Evolutionary conservation across 1,284 basidiomycete genomes (phyloP).

Genomic region (Sporisorium sorghi): DNA sequence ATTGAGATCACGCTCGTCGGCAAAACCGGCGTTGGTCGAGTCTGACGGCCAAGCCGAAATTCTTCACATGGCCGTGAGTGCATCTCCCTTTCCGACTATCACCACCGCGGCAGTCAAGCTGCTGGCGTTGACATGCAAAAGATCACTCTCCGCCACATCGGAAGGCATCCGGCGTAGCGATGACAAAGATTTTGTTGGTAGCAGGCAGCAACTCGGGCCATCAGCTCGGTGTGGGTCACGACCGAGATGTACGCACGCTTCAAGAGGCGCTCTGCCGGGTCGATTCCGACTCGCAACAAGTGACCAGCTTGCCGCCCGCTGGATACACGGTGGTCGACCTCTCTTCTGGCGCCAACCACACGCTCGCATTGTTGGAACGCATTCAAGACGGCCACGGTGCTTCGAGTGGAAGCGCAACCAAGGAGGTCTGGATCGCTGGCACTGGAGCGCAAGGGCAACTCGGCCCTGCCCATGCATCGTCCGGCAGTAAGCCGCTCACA

Average conservation of each 20-base stretch:
- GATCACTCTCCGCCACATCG: background rate
- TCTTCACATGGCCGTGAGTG: background rate
- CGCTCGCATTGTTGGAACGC: constrained; percentile 28
- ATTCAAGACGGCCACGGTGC: background rate
- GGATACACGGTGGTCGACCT: constrained; percentile 14
- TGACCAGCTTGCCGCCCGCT: constrained; percentile 21
- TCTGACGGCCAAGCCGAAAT: constrained; percentile 12
- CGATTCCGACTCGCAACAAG: background rate
- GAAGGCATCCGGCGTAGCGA: constrained; percentile 3
- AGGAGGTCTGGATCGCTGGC: constrained; percentile 32
- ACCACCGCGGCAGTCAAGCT: constrained; percentile 6
- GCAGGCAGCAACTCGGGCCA: constrained; percentile 51
- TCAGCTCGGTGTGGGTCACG: constrained; percentile 36
- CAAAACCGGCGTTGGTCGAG: background rate
- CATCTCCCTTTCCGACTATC: constrained; percentile 4
- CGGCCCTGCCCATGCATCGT: constrained; percentile 7
- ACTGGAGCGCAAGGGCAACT: constrained; percentile 38
- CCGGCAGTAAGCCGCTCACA: background rate
- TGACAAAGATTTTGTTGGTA: constrained; percentile 29
- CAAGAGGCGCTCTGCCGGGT: constrained; percentile 20
- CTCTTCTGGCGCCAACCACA: constrained; percentile 49
- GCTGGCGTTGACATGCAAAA: background rate
- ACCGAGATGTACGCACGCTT: constrained; percentile 22
- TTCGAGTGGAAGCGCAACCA: background rate
- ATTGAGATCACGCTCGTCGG: background rate